Evolutionary conservation across 306 rosid genomes (phyloP), one percentile per base, ranked within the genome.

Genomic region (Datisca glomerata): DNA sequence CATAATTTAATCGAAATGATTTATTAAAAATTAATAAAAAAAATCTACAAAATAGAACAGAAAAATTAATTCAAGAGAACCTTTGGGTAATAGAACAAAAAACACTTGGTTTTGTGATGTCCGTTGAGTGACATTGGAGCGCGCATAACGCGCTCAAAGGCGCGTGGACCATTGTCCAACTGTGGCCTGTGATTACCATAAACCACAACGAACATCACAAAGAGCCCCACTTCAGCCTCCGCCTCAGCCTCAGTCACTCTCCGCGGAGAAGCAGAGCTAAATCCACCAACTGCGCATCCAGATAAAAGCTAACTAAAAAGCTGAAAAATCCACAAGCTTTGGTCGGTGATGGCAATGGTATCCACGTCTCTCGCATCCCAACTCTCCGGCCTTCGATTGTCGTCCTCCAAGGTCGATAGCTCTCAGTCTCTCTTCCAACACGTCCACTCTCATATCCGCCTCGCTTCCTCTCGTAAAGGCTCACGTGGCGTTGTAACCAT

Each of bases 311-410:
- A 38, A 18, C 4, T 5, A 18, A 38, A 18, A 25, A 15, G 11
- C 43, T 21, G 41, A 6, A 17, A 21, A 1, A 19, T 6, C 12
- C 12, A 5, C 1, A 2, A 24, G 21, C 40, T 23, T 5, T 22
- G 37, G 14, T 25, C 56, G 25, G 33, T 57, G 12, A 83, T 83
- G 95, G 93, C 93, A 46, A 80, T 65, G 27, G 79, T 81, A 12
- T 79, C 96, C 35, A 63, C 91, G 1, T 86, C 96, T 54, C 77
- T 78, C 13, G 86, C 66, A 16, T 86, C 96, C 14, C 96, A 78
- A 11, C 76, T 70, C 68, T 53, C 71, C 34, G 78, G 76, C 19
- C 77, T 89, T 33, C 93, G 86, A 27, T 79, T 68, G 32, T 72
- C 86, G 17, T 63, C 42, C 37, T 44, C 57, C 23, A 79, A 76